These are phyloP conservation scores for Mycosphaerella arachidis DNA, from an alignment of 2,329 filamentous ascomycete species.

Conservation along the genomic window DNA sequence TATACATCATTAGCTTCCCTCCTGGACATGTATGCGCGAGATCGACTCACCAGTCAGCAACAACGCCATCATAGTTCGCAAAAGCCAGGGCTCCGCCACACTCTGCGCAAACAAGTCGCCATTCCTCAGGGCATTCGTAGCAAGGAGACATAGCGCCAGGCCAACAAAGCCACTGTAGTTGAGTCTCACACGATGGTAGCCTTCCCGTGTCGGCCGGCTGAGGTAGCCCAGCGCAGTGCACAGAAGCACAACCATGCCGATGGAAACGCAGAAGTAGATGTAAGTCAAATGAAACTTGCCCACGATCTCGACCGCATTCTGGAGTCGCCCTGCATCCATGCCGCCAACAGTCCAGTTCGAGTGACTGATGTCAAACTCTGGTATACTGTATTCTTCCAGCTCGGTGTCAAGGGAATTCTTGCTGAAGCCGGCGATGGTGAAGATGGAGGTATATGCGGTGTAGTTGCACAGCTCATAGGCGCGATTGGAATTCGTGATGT, in stretches of 20 bases:
- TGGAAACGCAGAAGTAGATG: conserved; percentile 28
- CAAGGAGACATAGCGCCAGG: background rate
- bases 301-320: background rate
- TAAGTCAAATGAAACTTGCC: conserved; percentile 28
- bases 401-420: background rate
- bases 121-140: background rate
- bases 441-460: conserved; percentile 13
- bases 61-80: background rate
- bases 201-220: background rate
- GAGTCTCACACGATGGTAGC: background rate
- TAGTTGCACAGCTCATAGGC: conserved; percentile 11
- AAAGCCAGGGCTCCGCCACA: background rate
- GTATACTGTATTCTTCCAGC: background rate
- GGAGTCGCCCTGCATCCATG: background rate
- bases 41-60: background rate
- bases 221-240: background rate
- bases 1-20: background rate
- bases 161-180: background rate
- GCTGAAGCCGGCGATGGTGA: conserved; percentile 14
- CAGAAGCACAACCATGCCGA: conserved; percentile 22
- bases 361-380: background rate
- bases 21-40: background rate
- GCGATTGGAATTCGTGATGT: conserved; percentile 1
- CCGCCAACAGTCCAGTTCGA: conserved; percentile 1
- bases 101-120: background rate